A percentile compares a stretch with the other conserved stretches of the same genome.
Evolutionary conservation across 139 green algal genomes (phyloP).

Genomic region (Volvox africanus): DNA sequence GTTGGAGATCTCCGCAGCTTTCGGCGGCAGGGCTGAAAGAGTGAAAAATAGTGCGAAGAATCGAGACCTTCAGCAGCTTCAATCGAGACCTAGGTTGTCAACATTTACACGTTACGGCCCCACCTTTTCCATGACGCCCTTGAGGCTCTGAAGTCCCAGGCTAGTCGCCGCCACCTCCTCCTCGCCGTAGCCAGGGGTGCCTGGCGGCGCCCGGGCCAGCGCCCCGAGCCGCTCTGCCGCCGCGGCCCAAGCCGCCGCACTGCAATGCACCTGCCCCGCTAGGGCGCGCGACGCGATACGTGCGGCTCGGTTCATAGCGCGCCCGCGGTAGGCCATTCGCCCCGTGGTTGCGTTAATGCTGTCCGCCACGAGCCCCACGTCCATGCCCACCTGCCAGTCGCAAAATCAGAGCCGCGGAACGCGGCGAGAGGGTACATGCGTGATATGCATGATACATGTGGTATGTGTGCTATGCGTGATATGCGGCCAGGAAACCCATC

Average conservation of each 20-base stretch:
- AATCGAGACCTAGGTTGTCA: too few species aligned
- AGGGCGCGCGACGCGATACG: constrained; percentile 20
- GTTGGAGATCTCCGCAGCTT: too few species aligned
- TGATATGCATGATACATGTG: too few species aligned
- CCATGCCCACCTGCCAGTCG: constrained; percentile 24
- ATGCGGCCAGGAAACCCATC: too few species aligned
- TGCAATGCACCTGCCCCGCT: constrained; percentile 31
- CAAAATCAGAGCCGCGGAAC: background rate
- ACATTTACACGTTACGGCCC: too few species aligned
- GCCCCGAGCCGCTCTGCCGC: constrained; percentile 7
- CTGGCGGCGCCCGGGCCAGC: background rate
- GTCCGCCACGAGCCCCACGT: constrained; percentile 16
- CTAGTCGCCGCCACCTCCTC: constrained; percentile 5
- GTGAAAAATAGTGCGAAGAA: too few species aligned
- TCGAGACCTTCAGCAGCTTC: too few species aligned
- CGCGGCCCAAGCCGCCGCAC: constrained; percentile 6
- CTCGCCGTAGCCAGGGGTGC: background rate
- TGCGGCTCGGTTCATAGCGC: constrained; percentile 37
- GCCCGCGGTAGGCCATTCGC: constrained; percentile 29
- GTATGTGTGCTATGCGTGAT: too few species aligned
- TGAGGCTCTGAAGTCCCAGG: constrained; percentile 22
- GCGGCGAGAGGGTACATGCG: too few species aligned
- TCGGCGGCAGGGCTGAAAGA: too few species aligned
- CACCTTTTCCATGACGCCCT: constrained; percentile 37
- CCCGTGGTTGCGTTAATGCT: constrained; percentile 23